Percentiles rank a stretch among this genome's conserved stretches.
Conservation (phyloP, 2,329 filamentous ascomycete genomes). For the Ilyonectria sp. region DNA sequence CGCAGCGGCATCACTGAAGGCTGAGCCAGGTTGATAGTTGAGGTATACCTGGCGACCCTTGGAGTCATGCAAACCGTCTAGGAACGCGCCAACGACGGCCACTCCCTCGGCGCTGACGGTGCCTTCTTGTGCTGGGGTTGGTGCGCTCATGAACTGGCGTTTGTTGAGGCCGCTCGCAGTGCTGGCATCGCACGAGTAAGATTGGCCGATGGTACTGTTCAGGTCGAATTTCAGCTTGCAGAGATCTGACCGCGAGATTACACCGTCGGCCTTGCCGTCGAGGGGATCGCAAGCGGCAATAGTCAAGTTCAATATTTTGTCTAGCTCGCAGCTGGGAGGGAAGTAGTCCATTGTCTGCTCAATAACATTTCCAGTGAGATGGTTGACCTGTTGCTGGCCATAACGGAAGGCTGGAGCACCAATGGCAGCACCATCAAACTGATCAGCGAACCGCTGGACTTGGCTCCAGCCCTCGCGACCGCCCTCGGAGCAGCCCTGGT, state of each 20-base stretch:
- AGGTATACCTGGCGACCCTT: slow-evolving; percentile 55
- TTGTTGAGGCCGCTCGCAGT: slow-evolving; percentile 1
- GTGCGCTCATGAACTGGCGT: slow-evolving; percentile 33
- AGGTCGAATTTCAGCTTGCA: slow-evolving; percentile 52
- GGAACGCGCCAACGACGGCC: slow-evolving; percentile 51
- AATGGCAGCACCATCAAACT: slow-evolving; percentile 63
- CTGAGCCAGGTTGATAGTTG: slow-evolving; percentile 51
- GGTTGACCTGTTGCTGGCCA: slow-evolving; percentile 62
- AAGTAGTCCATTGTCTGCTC: slow-evolving; percentile 58
- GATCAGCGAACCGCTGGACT: slow-evolving; percentile 64
- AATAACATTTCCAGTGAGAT: slow-evolving; percentile 57
- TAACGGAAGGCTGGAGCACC: slow-evolving; percentile 65
- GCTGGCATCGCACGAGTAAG: slow-evolving; percentile 50
- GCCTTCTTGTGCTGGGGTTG: slow-evolving; percentile 51
- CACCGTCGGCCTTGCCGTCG: slow-evolving; percentile 22
- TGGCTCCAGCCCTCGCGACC: slow-evolving; percentile 65
- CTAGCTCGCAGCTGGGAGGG: slow-evolving; percentile 46
- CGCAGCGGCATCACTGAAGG: slow-evolving; percentile 53
- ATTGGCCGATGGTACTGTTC: slow-evolving; percentile 48
- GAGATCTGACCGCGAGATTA: slow-evolving; percentile 25
- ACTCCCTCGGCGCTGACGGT: slow-evolving; percentile 52
- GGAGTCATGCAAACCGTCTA: slow-evolving; percentile 55
- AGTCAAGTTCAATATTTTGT: slow-evolving; percentile 26
- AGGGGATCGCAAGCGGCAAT: slow-evolving; percentile 26
- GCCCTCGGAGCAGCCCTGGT: slow-evolving; percentile 69